Base-by-base conservation (phyloP, 2,329 filamentous ascomycete genomes). In the Ambrosiella xylebori region DNA sequence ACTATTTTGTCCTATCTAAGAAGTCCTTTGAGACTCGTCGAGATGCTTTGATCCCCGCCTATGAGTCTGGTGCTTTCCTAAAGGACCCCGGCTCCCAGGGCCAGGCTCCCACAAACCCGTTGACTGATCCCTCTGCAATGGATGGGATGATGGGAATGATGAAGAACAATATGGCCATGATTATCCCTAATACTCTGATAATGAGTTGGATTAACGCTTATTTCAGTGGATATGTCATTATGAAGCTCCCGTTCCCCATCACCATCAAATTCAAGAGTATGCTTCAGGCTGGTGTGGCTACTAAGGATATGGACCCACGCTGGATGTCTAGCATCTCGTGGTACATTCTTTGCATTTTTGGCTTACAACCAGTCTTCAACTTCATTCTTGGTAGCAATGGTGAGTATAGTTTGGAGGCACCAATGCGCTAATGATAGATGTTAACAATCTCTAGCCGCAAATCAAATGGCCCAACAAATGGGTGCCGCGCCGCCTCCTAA, bases 141-240 rank as follows among this genome's bases (percentile, higher is more conserved):
- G 94, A 98, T 68, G 91, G 90, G 64, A 98, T 98, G 93, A 98
- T 98, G 93, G 91, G 93, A 64, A 95, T 95, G 88, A 95, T 98
- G 88, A 98, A 98, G 80, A 90, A 90, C 59, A 95, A 98, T 69
- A 95, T 98, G 86, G 91, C 93, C 63, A 98, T 97, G 93, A 97
- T 98, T 75, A 88, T 98, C 60, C 93, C 93, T 54, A 95, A 98
- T 71, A 97, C 90, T 5, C 73, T 98, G 68, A 98, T 98, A 64
- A 98, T 98, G 93, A 93, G 91, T 64, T 98, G 93, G 93, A 97
- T 98, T 69, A 98, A 98, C 73, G 90, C 93, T 0, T 98, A 97
- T 69, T 98, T 98, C 67, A 94, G 88, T 56, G 93, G 93, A 38
- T 98, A 96, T 68, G 93, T 98, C 53, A 96, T 98, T 62, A 88